A percentile compares a stretch with the other conserved stretches of the same genome.
Conservation (phyloP, 768 basidiomycete genomes). For the Pisolithus sp. region DNA sequence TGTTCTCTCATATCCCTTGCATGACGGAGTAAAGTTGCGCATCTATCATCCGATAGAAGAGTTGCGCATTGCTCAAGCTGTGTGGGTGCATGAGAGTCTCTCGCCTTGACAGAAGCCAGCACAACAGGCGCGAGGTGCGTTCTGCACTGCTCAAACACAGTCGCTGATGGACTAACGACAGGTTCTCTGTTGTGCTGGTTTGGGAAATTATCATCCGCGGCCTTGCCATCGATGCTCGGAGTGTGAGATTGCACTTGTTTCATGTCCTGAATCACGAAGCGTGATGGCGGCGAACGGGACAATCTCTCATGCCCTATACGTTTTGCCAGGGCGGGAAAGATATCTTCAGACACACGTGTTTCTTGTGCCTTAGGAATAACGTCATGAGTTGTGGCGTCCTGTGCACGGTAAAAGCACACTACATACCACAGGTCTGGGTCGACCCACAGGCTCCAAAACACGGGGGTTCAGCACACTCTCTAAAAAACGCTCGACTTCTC, state of each 20-base stretch:
- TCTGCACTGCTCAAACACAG: slow-evolving; percentile 22
- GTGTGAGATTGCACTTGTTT: not conserved
- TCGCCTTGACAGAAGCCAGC: slow-evolving; percentile 11
- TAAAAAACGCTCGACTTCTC: slow-evolving; percentile 21
- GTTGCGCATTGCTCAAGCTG: slow-evolving; percentile 15
- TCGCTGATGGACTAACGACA: slow-evolving; percentile 2
- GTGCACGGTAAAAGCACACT: slow-evolving; percentile 2
- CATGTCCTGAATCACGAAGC: not conserved
- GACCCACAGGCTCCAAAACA: not conserved
- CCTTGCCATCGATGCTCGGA: not conserved
- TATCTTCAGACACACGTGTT: slow-evolving; percentile 6
- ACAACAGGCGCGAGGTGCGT: slow-evolving; percentile 20
- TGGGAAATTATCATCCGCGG: not conserved
- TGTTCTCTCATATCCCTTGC: slow-evolving; percentile 22
- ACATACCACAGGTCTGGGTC: slow-evolving; percentile 16
- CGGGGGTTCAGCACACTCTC: slow-evolving; percentile 18
- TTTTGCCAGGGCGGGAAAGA: slow-evolving; percentile 9
- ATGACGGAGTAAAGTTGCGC: slow-evolving; percentile 13
- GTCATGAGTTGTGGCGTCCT: not conserved
- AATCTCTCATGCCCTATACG: slow-evolving; percentile 2
- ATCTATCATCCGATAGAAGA: slow-evolving; percentile 24
- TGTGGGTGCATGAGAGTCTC: slow-evolving; percentile 8
- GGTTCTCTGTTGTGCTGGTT: not conserved
- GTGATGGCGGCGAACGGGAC: not conserved
- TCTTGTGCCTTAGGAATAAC: slow-evolving; percentile 1